Evolutionary conservation across 352 stramenopile genomes (phyloP), one percentile per base, ranked within the genome.

Genomic region (Detonula confervacea): DNA sequence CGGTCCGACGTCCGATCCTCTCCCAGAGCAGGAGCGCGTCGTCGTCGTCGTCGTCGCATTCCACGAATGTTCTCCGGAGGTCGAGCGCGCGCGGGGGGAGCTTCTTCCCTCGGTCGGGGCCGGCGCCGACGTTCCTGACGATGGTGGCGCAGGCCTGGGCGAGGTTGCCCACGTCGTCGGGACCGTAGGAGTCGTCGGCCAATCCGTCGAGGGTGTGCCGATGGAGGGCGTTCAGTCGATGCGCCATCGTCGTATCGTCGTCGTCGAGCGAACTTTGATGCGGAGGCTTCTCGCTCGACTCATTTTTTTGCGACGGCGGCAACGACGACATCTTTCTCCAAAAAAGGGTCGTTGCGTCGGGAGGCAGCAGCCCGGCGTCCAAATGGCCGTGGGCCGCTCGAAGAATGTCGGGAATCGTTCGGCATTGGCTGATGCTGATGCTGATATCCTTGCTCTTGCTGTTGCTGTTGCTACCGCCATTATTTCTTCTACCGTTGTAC

Each of bases 161-260:
- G 16, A 76, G 47, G n/a, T 67, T 62, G 11, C 55, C 30, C 27
- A 68, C 44, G 6, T 68, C 22, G 29, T n/a, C 37, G 9, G 51
- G 67, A 33, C 52, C n/a, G 39, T 46, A 68, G n/a, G n/a, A n/a
- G n/a, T n/a, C n/a, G n/a, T 46, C 9, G 39, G 57, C 18, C 18
- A 76, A n/a, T 24, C 2, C 6, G n/a, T 44, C 44, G 0, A 68
- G 20, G 1, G 67, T 68, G 14, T 66, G 67, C 16, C 30, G 2
- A 24, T 56, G 18, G 37, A 67, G 27, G 2, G 59, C 7, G 27
- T 24, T 24, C 11, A 67, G 12, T 29, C 42, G 33, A 20, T 52
- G 37, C 18, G 37, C 7, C 33, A 52, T n/a, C 1, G 12, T 39
- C 4, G 55, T 1, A 25, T 49, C 14, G 4, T 35, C 4, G 1